Evolutionary conservation across 371 early-diverging fungal species (phyloP), one percentile per base, ranked within the genome.

Genomic region (Chytridiales sp.): DNA sequence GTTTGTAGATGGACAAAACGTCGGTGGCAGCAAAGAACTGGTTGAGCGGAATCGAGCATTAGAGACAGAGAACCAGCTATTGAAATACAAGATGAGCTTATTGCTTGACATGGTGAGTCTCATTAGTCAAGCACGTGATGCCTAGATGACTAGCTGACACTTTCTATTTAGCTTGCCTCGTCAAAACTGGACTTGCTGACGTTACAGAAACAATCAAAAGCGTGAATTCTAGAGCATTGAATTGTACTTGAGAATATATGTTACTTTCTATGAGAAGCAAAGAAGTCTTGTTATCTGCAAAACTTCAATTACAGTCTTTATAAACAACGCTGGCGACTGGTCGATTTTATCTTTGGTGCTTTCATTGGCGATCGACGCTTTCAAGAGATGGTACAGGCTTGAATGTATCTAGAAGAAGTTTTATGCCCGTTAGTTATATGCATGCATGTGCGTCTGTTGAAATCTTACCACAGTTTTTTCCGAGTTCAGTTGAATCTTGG

Each of bases 51-150:
- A 69, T 38, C 43, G 64, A 17, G 44, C 53, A 40, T 47, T 75
- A n/a, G 75, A 75, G 51, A 70, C 53, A 1, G 75, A 75, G 47
- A 75, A 75, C 48, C 69, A 75, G 51, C 24, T 69, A 19, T 51
- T 75, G 21, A 62, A 56, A 36, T 69, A 69, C 54, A 72, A 72
- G 46, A n/a, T 72, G 22, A 51, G 47, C 19, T 59, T 75, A 8
- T 31, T 75, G 53, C 54, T 64, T 26, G 75, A 75, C 53, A 70
- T 73, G 73, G 73, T 73, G 17, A 22, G 36, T 43, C 6, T 47
- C 9, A 1, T 6, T 49, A 22, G 29, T 43, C 11, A 24, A 49
- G 49, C 2, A 15, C 15, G 13, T 19, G 32, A 27, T 11, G 9
- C 8, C 21, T 24, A 19, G n/a, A 49, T 32, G 22, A 21, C 22